Conservation (phyloP, 257 asterid genomes). For the Capsicum baccatum region DNA sequence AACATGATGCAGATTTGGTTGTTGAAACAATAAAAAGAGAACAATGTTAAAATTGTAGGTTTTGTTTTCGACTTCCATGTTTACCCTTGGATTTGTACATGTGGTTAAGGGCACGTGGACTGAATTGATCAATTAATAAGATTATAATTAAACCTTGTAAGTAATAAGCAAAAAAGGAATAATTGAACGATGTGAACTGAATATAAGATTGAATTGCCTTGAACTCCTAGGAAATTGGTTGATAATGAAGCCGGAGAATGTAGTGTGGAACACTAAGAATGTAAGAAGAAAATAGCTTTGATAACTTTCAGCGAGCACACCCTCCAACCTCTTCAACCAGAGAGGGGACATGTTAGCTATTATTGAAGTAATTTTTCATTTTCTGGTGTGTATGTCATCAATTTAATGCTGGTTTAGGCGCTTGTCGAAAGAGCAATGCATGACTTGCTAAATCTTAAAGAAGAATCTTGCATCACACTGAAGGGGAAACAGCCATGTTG, state of each 20-base stretch:
- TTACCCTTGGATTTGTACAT: too few species aligned
- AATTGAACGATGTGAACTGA: too few species aligned
- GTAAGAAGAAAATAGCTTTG: too few species aligned
- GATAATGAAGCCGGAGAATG: too few species aligned
- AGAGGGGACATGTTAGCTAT: background rate
- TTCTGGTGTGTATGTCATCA: background rate
- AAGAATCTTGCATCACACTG: background rate
- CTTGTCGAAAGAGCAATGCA: background rate
- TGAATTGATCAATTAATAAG: too few species aligned
- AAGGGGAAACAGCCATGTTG: background rate
- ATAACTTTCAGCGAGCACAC: background rate
- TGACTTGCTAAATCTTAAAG: background rate
- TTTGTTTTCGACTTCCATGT: background rate
- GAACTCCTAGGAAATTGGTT: too few species aligned
- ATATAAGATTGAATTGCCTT: too few species aligned
- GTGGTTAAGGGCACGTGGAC: too few species aligned
- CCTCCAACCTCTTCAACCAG: background rate
- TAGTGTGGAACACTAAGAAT: too few species aligned
- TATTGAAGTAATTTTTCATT: background rate
- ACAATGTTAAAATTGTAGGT: background rate
- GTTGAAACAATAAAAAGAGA: background rate
- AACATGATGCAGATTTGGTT: background rate
- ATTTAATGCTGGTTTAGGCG: background rate
- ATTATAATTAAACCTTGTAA: too few species aligned
- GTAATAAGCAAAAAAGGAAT: too few species aligned